Percentiles rank a stretch among this genome's conserved stretches.
Conservation (phyloP, 257 asterid species). For the Nicotiana sylvestris region DNA sequence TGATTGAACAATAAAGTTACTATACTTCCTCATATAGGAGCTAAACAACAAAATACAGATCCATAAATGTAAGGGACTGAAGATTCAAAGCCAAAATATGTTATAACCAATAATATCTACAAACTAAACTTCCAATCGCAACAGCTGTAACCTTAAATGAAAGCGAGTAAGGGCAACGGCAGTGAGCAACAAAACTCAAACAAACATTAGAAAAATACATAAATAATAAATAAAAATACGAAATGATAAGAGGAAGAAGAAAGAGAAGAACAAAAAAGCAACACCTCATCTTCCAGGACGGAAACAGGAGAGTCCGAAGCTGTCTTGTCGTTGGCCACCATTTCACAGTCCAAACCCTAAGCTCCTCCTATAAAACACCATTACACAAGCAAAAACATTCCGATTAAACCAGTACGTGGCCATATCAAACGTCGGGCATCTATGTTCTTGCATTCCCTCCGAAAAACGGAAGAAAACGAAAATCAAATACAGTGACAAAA, state of each 20-base stretch:
- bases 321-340: slow-evolving; percentile 49
- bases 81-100: background rate
- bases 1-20: too few species aligned
- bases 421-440: background rate
- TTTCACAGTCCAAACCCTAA: slow-evolving; percentile 26
- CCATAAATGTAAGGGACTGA: background rate
- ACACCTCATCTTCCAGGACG: slow-evolving; percentile 91
- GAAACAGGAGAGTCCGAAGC: slow-evolving; percentile 90
- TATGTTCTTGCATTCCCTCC: background rate
- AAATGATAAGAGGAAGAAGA: too few species aligned
- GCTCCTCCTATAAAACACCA: slow-evolving; percentile 10
- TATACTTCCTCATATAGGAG: too few species aligned
- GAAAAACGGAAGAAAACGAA: background rate
- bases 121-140: background rate
- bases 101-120: background rate
- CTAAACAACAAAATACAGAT: too few species aligned
- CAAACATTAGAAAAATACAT: background rate
- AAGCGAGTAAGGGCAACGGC: background rate
- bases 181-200: background rate
- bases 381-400: background rate
- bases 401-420: background rate
- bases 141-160: background rate
- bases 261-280: background rate
- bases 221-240: background rate
- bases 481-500: background rate